Conservation (phyloP, 192 early-diverging fungal genomes). For the Podila clonocystis region DNA sequence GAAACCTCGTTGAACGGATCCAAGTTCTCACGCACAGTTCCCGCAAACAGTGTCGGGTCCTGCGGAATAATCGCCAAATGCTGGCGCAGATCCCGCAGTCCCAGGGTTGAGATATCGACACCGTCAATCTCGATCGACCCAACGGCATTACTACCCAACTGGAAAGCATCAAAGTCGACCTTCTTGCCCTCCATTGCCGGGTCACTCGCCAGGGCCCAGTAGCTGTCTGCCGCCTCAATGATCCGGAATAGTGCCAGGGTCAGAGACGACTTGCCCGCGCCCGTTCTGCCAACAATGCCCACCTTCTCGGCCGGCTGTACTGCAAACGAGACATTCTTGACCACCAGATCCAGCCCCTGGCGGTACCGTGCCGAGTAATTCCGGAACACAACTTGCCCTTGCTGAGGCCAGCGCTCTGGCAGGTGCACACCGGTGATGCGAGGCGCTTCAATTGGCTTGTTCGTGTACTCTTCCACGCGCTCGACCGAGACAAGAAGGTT, state of each 20-base stretch:
- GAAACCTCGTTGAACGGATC: constrained; percentile 85
- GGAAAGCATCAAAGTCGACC: not conserved
- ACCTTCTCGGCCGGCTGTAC: constrained; percentile 64
- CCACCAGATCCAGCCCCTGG: constrained; percentile 77
- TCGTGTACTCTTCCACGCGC: constrained; percentile 79
- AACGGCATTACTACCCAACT: not conserved
- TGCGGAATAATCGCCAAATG: constrained; percentile 88
- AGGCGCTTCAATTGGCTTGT: constrained; percentile 81
- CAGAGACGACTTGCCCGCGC: constrained; percentile 60
- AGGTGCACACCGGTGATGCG: constrained; percentile 62
- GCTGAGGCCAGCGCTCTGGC: constrained; percentile 72
- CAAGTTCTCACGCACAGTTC: constrained; percentile 79
- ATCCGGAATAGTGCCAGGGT: constrained; percentile 50
- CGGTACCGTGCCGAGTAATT: constrained; percentile 84
- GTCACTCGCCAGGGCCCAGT: not conserved
- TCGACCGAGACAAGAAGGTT: constrained; percentile 84
- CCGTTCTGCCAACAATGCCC: constrained; percentile 73
- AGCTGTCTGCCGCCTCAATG: not conserved
- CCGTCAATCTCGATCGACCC: constrained; percentile 78
- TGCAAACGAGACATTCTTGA: constrained; percentile 68
- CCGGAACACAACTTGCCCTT: constrained; percentile 76
- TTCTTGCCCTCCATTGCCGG: not conserved
- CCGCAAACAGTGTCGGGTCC: constrained; percentile 62
- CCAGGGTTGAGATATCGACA: constrained; percentile 72
- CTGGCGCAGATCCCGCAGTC: constrained; percentile 67